Percentiles rank a stretch among this genome's conserved stretches.
Evolutionary conservation across 129 eudicot genomes (phyloP).

Genomic region (Ambrosia trifida): DNA sequence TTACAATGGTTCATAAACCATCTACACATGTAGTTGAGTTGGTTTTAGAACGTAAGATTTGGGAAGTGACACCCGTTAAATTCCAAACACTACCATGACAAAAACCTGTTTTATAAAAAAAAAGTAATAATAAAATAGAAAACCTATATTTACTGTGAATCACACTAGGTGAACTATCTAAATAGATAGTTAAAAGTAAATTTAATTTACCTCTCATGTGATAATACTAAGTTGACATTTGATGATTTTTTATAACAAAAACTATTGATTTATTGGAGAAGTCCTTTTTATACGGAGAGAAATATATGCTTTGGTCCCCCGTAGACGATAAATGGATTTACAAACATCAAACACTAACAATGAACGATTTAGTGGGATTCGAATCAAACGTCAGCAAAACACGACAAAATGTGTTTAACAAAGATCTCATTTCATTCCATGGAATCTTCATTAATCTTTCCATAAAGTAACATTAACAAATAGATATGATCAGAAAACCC

Average conservation of each 20-base stretch:
- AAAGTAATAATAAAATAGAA: no score
- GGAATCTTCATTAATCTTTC: constrained; percentile 34
- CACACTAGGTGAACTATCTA: no score
- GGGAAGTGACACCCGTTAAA: no score
- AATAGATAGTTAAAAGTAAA: no score
- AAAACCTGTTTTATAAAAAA: no score
- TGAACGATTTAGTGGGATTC: constrained; percentile 28
- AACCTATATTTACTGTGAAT: no score
- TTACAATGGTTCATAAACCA: background rate
- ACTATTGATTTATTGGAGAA: background rate
- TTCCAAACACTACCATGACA: no score
- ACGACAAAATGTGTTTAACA: constrained; percentile 25
- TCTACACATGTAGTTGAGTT: no score
- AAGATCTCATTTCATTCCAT: constrained; percentile 35
- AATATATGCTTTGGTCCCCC: constrained; percentile 29
- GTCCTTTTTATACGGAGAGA: background rate
- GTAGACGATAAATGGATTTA: constrained; percentile 28
- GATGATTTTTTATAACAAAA: background rate
- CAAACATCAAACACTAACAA: constrained; percentile 40
- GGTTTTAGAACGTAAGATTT: no score
- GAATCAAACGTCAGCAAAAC: constrained; percentile 36
- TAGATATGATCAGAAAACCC: constrained; percentile 6
- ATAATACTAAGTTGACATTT: no score
- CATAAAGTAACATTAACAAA: constrained; percentile 9
- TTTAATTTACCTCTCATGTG: no score